phyloP scores from a whole-genome alignment of 2,329 filamentous ascomycete genomes.

The Cyclaneusma minus region DNA sequence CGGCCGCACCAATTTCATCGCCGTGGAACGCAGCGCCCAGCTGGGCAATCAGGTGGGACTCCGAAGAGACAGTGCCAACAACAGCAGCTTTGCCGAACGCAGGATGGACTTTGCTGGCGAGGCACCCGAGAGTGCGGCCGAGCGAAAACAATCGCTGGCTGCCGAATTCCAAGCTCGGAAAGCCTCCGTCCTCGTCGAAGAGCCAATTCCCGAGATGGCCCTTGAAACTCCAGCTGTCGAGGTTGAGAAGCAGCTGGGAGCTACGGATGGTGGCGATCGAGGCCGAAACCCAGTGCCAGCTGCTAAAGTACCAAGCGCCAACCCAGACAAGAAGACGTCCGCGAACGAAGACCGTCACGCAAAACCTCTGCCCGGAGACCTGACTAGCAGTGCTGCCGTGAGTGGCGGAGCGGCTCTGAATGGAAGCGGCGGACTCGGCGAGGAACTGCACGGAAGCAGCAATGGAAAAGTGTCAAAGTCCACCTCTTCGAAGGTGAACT shows the following conservation, averaged over 20 bases:
- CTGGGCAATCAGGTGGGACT: conserved; percentile 24
- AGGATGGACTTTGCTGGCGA: conserved; percentile 1
- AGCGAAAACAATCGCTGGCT: conserved; percentile 12
- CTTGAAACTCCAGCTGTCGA: conserved; percentile 11
- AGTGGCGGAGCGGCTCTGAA: conserved; percentile 6
- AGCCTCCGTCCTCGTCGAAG: conserved; percentile 10
- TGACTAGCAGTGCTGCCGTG: conserved; percentile 1
- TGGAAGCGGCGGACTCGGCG: conserved; percentile 2
- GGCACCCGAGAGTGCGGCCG: conserved; percentile 6
- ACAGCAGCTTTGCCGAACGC: conserved; percentile 12
- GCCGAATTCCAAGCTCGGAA: conserved; percentile 13
- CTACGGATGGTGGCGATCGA: conserved; percentile 4
- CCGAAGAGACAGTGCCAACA: conserved; percentile 17
- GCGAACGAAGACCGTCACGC: conserved; percentile 8
- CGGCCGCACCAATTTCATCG: conserved; percentile 60
- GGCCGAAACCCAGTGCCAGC: conserved; percentile 7
- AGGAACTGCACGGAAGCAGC: neutral
- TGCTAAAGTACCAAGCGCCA: conserved; percentile 4
- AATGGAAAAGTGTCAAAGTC: conserved; percentile 2
- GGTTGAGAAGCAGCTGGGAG: conserved; percentile 8
- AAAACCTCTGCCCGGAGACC: conserved; percentile 2
- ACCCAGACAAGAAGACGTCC: conserved; percentile 4
- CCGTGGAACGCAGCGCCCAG: conserved; percentile 40
- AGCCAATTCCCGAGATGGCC: conserved; percentile 15
- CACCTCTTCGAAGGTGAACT: no score